Base-by-base conservation (phyloP, 805 yeast genomes). In the Ogataea saltuana region DNA sequence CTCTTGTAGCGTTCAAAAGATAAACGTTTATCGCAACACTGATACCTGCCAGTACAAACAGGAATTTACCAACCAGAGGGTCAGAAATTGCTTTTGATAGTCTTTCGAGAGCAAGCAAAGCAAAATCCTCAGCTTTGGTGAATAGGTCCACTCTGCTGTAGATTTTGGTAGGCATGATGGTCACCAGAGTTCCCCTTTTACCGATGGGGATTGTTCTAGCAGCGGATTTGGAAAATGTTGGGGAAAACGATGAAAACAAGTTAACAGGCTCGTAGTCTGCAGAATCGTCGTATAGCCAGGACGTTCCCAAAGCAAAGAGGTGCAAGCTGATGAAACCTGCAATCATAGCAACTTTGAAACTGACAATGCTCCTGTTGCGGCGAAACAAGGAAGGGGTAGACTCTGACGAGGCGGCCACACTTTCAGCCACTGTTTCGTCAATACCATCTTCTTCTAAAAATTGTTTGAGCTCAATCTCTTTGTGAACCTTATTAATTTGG, bases 391-490 rank as follows among this genome's bases (percentile, higher is more conserved):
- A 31, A 10, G 51, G 50, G 10, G 58, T 45, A 58, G 59, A 47
- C 51, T 58, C 62, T 42, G 50, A 51, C 11, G 61, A 48, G 25
- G 68, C 56, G 13, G 82, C 80, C 26, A 89, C 90, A 28, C 80
- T 74, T 50, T 78, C 81, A 9, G 97, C 97, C 25, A 85, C 85
- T 35, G 70, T 63, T 29, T 80, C 78, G 33, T 85, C 75, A 25
- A 91, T 78, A 19, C 99, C 98, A 59, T 91, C 99, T 62, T 91
- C 99, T 69, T 90, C 93, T 50, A 91, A 72, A 21, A 87, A 88
- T 49, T 79, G 81, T 60, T 84, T 82, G 60, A 89, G 76, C 42
- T 80, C 78, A 46, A 87, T 81, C 35, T 88, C 85, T 51, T 88
- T 80, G 65, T 90, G 88, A 43, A 93, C 93, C 47, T 86, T 74